Evolutionary conservation across 129 eudicot species (phyloP), one percentile per base, ranked within the genome.

Genomic region (Calendula officinalis): DNA sequence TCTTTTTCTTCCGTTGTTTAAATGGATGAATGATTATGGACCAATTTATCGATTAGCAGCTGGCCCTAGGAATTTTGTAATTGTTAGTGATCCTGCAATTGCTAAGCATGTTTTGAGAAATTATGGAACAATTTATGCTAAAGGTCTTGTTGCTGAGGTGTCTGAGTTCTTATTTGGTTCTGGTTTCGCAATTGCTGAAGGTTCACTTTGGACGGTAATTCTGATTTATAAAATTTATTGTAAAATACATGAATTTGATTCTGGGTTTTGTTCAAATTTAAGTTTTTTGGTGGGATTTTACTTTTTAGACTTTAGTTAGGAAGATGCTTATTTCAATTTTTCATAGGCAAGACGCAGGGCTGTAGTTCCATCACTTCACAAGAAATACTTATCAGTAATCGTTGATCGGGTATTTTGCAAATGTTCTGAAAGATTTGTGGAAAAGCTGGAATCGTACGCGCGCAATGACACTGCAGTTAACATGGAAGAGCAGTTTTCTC

Each of bases 321-420:
- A 38, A n/a, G 64, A 59, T 59, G 64, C 48, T 59, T 36, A 37
- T 38, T 38, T n/a, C n/a, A n/a, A n/a, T n/a, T n/a, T n/a, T n/a
- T n/a, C n/a, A 70, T 75, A 88, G 98, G 98, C 86, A 67, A 88
- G 96, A 76, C 96, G 96, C 69, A 88, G 98, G 85, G 96, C 98
- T 55, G 98, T 92, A 58, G 95, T 92, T 74, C 98, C 98, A 68
- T 92, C 98, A 7, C 98, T 92, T 79, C 98, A 92, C 91, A 88
- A 85, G 81, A 91, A 81, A 60, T 91, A 91, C 81, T 78, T 92
- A 69, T 75, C 96, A 4, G 80, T 85, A 66, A 88, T 88, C 50
- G 98, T 92, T 61, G 96, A 92, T 56, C 81, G 95, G 32, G 98
- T 88, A 56, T 92, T 92, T 63, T 85, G 91, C 81, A 88, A 81